Evolutionary conservation across 1,284 basidiomycete genomes (phyloP), one percentile per base, ranked within the genome.

Genomic region (Cryptococcus sp.): DNA sequence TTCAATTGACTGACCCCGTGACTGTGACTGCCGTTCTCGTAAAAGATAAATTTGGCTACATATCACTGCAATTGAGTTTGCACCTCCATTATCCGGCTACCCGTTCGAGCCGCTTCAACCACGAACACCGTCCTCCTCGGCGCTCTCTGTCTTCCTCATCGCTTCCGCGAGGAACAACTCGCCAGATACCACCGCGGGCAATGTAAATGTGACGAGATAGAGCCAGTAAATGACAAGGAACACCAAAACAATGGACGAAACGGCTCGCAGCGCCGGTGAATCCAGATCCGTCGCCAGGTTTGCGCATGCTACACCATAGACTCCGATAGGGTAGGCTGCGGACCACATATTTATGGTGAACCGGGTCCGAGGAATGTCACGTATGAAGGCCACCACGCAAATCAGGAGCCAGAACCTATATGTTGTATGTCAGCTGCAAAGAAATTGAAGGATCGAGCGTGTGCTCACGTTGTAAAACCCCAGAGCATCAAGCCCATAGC

Each of bases 281-380:
- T 63, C 58, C 20, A 65, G 52, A 39, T 60, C 61, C 38, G 41
- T 56, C 15, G 61, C 61, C 46, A 65, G 43, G 38, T 65, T 58
- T 20, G 56, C 53, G 22, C 49, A 56, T 3, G 57, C 61, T 23
- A 65, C 39, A 40, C 64, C 64, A 40, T 63, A 63, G 5, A 53
- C 51, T 0, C 59, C 61, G 17, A 63, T 39, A 3, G 64, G 61
- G 40, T 63, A 65, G 4, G 58, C 57, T 17, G 52, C 56, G 5
- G 61, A 61, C 64, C 64, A 65, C 61, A 63, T 65, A 41, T 58
- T 59, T 16, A 65, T 29, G 34, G 53, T 63, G 58, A 61, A 63
- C 1, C 55, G 16, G 6, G 64, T 51, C 22, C 59, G 55, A 11
- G 43, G 55, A 16, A 58, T 29, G 39, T 61, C 64, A 13, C 53